Conservation (phyloP, 2,329 filamentous ascomycete genomes). For the Colletotrichum liriopes region DNA sequence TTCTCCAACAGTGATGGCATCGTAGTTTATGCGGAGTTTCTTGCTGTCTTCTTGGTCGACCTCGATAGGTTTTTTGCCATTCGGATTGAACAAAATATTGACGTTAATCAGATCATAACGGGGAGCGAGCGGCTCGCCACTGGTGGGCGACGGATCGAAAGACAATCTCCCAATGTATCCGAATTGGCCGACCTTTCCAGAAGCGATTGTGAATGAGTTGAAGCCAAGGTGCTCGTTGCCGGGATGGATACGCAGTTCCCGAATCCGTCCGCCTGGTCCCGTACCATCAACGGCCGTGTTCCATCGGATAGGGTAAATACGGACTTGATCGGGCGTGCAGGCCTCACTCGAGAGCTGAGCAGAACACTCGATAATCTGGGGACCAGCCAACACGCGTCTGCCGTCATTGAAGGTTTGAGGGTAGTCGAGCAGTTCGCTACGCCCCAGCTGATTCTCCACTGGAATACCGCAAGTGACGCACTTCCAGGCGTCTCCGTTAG, state of each 20-base stretch:
- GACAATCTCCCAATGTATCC: constrained; percentile 53
- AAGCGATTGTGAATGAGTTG: constrained; percentile 50
- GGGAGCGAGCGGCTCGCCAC: constrained; percentile 47
- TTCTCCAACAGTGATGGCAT: constrained; percentile 55
- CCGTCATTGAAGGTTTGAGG: constrained; percentile 60
- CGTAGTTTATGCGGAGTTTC: constrained; percentile 49
- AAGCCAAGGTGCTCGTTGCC: constrained; percentile 58
- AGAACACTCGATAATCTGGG: constrained; percentile 57
- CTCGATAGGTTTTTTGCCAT: constrained; percentile 34
- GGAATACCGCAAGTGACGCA: constrained; percentile 63
- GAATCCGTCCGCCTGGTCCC: constrained; percentile 49
- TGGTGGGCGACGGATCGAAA: constrained; percentile 54
- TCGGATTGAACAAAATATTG: constrained; percentile 48
- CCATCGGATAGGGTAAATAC: constrained; percentile 59
- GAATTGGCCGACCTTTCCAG: constrained; percentile 43
- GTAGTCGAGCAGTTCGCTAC: constrained; percentile 52
- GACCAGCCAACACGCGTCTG: constrained; percentile 52
- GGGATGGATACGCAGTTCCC: constrained; percentile 60
- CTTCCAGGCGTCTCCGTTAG: constrained; percentile 63
- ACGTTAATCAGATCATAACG: constrained; percentile 57
- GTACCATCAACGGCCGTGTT: constrained; percentile 49
- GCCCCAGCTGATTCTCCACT: constrained; percentile 48
- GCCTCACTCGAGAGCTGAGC: constrained; percentile 52
- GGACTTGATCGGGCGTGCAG: constrained; percentile 52
- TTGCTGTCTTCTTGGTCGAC: constrained; percentile 2